These are phyloP conservation scores for Dictyophora rubrovolvata DNA, from an alignment of 768 basidiomycete genomes.

Conservation along the genomic window DNA sequence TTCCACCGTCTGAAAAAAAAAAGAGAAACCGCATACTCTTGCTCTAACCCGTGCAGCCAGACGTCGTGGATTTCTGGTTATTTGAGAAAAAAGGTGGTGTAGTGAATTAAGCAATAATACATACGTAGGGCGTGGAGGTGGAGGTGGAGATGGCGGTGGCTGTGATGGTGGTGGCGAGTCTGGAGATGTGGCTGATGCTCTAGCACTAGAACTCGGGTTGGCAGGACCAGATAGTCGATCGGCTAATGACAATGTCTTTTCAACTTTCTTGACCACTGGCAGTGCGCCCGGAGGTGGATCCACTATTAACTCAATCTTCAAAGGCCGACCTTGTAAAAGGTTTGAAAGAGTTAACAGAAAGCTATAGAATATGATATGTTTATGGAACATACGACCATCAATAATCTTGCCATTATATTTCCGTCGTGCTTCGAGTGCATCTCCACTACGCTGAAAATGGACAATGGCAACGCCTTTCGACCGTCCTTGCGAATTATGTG, in stretches of 20 bases:
- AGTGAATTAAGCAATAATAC: neutral
- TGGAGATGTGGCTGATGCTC: no score
- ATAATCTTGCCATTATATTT: slow-evolving; percentile 74
- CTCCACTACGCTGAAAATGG: slow-evolving; percentile 48
- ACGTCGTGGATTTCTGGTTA: neutral
- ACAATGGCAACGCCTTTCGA: slow-evolving; percentile 80
- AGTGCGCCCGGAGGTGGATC: slow-evolving; percentile 1
- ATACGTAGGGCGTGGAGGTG: neutral
- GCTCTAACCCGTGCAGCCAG: neutral
- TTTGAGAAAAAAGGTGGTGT: neutral
- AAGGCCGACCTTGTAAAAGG: slow-evolving; percentile 8
- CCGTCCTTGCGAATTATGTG: slow-evolving; percentile 65
- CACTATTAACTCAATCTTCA: slow-evolving; percentile 11
- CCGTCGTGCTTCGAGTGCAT: slow-evolving; percentile 49
- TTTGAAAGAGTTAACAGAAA: neutral
- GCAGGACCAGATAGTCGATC: neutral
- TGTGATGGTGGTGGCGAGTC: neutral
- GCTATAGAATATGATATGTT: neutral
- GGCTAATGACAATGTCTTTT: neutral
- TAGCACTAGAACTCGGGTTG: no score
- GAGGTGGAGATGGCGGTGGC: neutral
- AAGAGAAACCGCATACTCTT: neutral
- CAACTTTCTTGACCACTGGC: neutral
- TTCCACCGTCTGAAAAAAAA: neutral
- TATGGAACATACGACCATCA: slow-evolving; percentile 39